phyloP scores from a whole-genome alignment of 306 rosid genomes.

The Pterocarpus macrocarpus region DNA sequence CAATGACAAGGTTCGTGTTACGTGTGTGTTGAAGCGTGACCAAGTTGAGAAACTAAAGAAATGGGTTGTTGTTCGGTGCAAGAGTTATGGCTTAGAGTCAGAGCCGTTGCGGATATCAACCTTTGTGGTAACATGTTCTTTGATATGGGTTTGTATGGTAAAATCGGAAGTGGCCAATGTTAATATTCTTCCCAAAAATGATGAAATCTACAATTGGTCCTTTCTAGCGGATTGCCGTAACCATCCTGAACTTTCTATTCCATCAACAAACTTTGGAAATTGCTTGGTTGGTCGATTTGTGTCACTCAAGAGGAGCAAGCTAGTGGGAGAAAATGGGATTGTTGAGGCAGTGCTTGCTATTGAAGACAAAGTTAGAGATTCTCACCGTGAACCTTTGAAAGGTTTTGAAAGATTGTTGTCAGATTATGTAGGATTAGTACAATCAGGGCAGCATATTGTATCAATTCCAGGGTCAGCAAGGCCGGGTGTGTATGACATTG shows the following conservation, averaged over 20 bases:
- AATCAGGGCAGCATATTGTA: background rate
- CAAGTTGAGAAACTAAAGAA: background rate
- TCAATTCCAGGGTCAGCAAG: background rate
- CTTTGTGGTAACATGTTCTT: slow-evolving; percentile 31
- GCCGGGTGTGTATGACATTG: background rate
- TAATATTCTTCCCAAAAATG: background rate
- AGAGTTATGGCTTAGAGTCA: background rate
- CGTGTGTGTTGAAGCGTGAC: background rate
- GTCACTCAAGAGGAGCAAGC: background rate
- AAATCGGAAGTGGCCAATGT: background rate
- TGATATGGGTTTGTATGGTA: slow-evolving; percentile 42
- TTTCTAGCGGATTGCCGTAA: slow-evolving; percentile 46
- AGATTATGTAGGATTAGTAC: background rate
- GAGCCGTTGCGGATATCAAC: too few relatives aligned
- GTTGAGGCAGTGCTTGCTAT: slow-evolving; percentile 35
- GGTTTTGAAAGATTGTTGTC: background rate
- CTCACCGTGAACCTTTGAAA: slow-evolving; percentile 2
- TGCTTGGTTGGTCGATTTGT: background rate
- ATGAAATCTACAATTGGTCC: background rate
- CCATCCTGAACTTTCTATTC: slow-evolving; percentile 14
- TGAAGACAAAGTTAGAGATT: slow-evolving; percentile 22
- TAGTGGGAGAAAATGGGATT: slow-evolving; percentile 44
- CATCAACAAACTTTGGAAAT: slow-evolving; percentile 45
- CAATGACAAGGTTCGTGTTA: background rate
- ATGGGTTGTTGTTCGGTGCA: background rate